Conservation (phyloP, 805 yeast species). For the Diddensiella transvaalensis region DNA sequence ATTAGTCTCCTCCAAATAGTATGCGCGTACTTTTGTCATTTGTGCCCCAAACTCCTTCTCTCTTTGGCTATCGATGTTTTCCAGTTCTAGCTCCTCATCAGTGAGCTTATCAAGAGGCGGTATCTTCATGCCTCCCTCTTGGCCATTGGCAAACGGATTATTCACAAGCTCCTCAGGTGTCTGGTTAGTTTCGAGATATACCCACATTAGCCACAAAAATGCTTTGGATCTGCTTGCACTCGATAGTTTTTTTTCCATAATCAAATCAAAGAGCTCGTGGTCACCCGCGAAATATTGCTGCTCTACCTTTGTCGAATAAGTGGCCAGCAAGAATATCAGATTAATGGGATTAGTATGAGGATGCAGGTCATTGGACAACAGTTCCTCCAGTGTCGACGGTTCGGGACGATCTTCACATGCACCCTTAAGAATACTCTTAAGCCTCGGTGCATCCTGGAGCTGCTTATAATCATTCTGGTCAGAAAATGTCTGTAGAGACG, state of each 20-base stretch:
- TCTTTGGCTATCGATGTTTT: conserved; percentile 43
- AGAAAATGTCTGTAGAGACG: conserved; percentile 73
- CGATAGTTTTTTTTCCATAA: conserved; percentile 57
- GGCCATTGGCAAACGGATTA: conserved; percentile 55
- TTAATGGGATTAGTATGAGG: conserved; percentile 68
- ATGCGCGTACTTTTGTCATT: conserved; percentile 38
- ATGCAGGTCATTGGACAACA: conserved; percentile 33
- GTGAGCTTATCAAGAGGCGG: conserved; percentile 36
- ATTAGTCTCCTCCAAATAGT: conserved; percentile 31
- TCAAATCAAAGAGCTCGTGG: conserved; percentile 66
- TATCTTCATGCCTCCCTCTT: conserved; percentile 36
- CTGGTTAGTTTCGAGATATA: conserved; percentile 72
- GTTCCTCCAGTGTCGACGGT: conserved; percentile 46
- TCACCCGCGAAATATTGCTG: conserved; percentile 37
- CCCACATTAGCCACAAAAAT: conserved; percentile 79
- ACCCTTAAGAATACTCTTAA: conserved; percentile 84
- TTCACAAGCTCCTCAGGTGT: conserved; percentile 44
- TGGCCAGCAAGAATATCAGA: conserved; percentile 68
- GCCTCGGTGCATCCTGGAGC: conserved; percentile 90
- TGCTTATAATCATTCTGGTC: conserved; percentile 61
- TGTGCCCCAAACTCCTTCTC: conserved; percentile 44
- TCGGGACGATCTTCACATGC: conserved; percentile 68
- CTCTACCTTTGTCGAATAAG: conserved; percentile 51
- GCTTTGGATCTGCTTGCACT: conserved; percentile 67
- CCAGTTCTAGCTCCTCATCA: conserved; percentile 31